Evolutionary conservation across 257 asterid genomes (phyloP), one percentile per base, ranked within the genome.

Genomic region (Nicotiana undulata): DNA sequence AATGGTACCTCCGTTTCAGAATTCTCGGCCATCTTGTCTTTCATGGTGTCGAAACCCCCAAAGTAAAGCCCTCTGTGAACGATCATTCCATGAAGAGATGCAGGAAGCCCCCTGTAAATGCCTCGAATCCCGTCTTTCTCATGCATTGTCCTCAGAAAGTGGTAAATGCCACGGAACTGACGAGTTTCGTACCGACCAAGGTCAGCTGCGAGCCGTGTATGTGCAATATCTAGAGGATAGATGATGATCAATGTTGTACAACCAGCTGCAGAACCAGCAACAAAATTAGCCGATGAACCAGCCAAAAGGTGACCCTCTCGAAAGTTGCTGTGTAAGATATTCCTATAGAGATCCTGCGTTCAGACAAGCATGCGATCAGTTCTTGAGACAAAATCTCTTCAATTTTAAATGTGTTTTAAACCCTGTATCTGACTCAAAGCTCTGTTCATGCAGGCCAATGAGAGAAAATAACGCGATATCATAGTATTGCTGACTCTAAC

Each of bases 201-300:
- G 84, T 95, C 98, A 24, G 98, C 98, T 9, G 99, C 99, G 0
- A 95, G 95, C 82, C 99, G 96, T 0, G 99, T 95, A 83, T 95
- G 99, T 0, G 99, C 93, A 68, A 95, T 95, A 76, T 95, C 99
- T 12, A 95, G 99, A 6, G 99, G 99, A 76, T 95, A 95, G 87
- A 95, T 90, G 67, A 95, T 89, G 85, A 95, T 81, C 55, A 95
- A 87, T 0, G 99, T 86, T 3, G 98, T 92, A 88, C 99, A 95
- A 52, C 99, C 99, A 6, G 99, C 97, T 44, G 91, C 89, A 5
- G 99, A 88, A 59, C 99, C 98, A 6, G 98, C 98, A 3, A 93
- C 26, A 88, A 95, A 90, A 83, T 92, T 95, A 74, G 96, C 91
- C 0, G 91, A 64, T 22, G 99, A 90, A 4, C 98, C 99, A 4